Evolutionary conservation across 2,329 filamentous ascomycete genomes (phyloP).

Genomic region (Hymenoscyphus linearis): DNA sequence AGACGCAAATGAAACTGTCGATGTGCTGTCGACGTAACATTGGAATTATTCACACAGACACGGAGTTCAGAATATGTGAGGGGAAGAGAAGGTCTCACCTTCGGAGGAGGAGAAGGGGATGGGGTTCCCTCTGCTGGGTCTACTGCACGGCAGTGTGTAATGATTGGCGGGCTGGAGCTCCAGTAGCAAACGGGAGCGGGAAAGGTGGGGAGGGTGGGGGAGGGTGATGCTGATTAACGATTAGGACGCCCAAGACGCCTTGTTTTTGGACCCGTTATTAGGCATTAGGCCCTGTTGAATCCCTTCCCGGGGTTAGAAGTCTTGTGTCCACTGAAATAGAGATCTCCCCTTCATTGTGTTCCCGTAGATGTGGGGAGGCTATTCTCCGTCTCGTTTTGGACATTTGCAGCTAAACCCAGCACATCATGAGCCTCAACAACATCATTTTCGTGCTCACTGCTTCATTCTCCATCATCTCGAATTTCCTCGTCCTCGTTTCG

Average conservation of each 20-base stretch:
- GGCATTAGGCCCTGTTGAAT: neutral
- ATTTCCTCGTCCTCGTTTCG: conserved; percentile 4
- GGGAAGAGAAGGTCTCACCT: conserved; percentile 7
- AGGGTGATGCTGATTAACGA: conserved; percentile 1
- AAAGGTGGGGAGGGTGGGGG: conserved; percentile 3
- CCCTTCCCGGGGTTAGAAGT: neutral
- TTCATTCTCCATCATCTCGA: neutral
- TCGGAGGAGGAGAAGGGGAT: neutral
- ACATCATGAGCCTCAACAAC: conserved; percentile 6
- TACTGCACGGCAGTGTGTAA: conserved; percentile 4
- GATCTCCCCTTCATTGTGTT: neutral
- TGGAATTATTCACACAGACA: conserved; percentile 1
- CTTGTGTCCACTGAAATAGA: neutral
- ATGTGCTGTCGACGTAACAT: conserved; percentile 15
- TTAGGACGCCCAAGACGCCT: neutral
- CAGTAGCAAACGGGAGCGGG: neutral
- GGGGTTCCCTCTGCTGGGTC: neutral
- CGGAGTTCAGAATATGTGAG: neutral
- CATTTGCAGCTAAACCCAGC: neutral
- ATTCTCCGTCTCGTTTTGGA: neutral
- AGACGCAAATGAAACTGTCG: conserved; percentile 2
- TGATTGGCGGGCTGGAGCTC: conserved; percentile 9
- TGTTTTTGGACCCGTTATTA: neutral
- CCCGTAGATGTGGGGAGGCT: neutral
- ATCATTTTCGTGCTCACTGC: conserved; percentile 1